Conservation (phyloP, 345 rosid genomes). For the Eucalyptus decipiens region DNA sequence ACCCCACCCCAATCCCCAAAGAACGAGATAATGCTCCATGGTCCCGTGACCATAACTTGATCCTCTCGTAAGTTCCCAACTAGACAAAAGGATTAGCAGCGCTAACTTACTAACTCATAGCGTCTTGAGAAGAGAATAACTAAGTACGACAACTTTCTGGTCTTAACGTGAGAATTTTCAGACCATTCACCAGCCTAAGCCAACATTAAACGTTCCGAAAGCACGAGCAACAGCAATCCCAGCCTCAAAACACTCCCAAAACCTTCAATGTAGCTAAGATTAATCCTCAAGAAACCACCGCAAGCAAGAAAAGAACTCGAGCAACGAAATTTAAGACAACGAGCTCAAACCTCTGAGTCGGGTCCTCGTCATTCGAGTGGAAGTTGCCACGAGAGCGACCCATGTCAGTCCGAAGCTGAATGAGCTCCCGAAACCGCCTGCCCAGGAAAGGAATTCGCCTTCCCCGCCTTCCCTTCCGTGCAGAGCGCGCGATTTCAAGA, state of each 20-base stretch:
- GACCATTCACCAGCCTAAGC: background rate
- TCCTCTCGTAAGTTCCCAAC: background rate
- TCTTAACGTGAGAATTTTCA: background rate
- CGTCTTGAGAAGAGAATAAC: background rate
- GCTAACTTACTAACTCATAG: background rate
- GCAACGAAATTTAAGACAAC: background rate
- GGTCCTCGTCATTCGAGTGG: conserved; percentile 79
- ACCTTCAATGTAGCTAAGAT: background rate
- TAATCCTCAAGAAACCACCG: background rate
- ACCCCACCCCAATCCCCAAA: background rate
- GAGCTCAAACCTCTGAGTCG: conserved; percentile 63
- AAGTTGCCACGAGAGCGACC: conserved; percentile 97
- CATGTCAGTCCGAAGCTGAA: conserved; percentile 25
- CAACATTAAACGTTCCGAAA: background rate
- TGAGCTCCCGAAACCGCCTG: conserved; percentile 1
- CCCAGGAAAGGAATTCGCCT: background rate
- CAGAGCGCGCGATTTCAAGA: background rate
- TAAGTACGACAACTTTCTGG: background rate
- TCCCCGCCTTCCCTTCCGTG: background rate
- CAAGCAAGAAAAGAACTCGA: background rate
- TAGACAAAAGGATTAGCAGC: background rate
- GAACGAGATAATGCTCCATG: background rate
- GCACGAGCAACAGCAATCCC: background rate
- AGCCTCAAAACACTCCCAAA: background rate
- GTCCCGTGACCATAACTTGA: background rate